A percentile compares a stretch with the other conserved stretches of the same genome.
phyloP scores from a whole-genome alignment of 805 yeast species.

The Kodamaea hsintzibuensis region DNA sequence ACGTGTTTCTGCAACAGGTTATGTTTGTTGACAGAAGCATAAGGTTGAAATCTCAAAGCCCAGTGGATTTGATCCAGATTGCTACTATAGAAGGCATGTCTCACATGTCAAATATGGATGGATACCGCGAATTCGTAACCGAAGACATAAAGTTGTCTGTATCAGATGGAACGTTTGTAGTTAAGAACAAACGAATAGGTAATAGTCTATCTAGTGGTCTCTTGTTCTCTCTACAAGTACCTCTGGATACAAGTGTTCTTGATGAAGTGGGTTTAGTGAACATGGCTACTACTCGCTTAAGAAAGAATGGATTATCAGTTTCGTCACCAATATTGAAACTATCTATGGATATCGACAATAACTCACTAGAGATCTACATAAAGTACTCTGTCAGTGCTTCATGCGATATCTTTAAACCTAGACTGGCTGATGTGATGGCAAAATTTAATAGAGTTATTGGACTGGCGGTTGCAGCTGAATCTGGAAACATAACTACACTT shows the following conservation, averaged over 20 bases:
- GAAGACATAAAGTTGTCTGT: constrained; percentile 16
- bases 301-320: constrained; percentile 12
- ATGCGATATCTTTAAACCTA: constrained; percentile 19
- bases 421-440: constrained; percentile 19
- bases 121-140: constrained; percentile 10
- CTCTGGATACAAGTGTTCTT: constrained; percentile 8
- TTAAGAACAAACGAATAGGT: constrained; percentile 10
- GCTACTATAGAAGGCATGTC: constrained; percentile 5
- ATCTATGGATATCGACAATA: constrained; percentile 12
- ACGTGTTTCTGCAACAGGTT: constrained; percentile 5
- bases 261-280: constrained; percentile 17
- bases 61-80: constrained; percentile 8
- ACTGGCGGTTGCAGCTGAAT: neutral
- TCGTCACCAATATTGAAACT: constrained; percentile 11
- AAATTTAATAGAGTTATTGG: constrained; percentile 13
- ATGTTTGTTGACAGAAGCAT: constrained; percentile 14
- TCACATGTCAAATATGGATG: constrained; percentile 2
- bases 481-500: neutral
- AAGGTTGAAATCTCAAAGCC: constrained; percentile 11
- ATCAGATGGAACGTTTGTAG: constrained; percentile 10
- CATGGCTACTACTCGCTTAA: constrained; percentile 10
- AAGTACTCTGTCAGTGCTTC: constrained; percentile 16
- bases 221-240: constrained; percentile 10
- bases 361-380: constrained; percentile 14
- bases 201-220: constrained; percentile 4